phyloP scores from a whole-genome alignment of 2,329 filamentous ascomycete genomes.

The Trichoderma breve region DNA sequence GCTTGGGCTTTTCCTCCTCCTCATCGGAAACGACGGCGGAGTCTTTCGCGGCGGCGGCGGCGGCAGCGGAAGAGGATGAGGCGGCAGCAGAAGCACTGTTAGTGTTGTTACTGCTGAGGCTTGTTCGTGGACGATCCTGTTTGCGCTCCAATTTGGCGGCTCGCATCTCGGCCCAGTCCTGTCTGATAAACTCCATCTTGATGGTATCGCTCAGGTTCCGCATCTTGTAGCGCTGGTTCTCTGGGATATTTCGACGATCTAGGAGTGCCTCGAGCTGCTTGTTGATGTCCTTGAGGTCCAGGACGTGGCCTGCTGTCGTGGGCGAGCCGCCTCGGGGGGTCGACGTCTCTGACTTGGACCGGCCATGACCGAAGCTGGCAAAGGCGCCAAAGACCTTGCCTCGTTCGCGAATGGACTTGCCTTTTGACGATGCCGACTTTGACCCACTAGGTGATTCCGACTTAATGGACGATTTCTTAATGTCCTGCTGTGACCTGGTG shows the following conservation, averaged over 20 bases:
- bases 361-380: conserved; percentile 39
- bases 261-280: conserved; percentile 62
- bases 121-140: conserved; percentile 44
- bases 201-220: conserved; percentile 81
- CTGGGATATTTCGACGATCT: conserved; percentile 88
- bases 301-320: conserved; percentile 44
- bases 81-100: conserved; percentile 30
- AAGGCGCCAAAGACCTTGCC: conserved; percentile 41
- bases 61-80: conserved; percentile 24
- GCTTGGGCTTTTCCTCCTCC: conserved; percentile 52
- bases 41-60: conserved; percentile 31
- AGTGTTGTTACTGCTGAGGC: conserved; percentile 42
- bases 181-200: conserved; percentile 92
- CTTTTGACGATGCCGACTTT: conserved; percentile 26
- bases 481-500: conserved; percentile 25
- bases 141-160: conserved; percentile 47
- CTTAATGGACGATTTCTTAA: conserved; percentile 24
- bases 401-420: conserved; percentile 31
- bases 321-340: conserved; percentile 16
- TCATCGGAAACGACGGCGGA: conserved; percentile 39
- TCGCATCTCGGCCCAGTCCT: conserved; percentile 73
- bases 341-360: conserved; percentile 34
- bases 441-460: conserved; percentile 35
- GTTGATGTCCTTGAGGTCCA: conserved; percentile 56
- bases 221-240: conserved; percentile 94